Evolutionary conservation across 352 stramenopile species (phyloP).

Genomic region (Globisporangium acanthophoron): DNA sequence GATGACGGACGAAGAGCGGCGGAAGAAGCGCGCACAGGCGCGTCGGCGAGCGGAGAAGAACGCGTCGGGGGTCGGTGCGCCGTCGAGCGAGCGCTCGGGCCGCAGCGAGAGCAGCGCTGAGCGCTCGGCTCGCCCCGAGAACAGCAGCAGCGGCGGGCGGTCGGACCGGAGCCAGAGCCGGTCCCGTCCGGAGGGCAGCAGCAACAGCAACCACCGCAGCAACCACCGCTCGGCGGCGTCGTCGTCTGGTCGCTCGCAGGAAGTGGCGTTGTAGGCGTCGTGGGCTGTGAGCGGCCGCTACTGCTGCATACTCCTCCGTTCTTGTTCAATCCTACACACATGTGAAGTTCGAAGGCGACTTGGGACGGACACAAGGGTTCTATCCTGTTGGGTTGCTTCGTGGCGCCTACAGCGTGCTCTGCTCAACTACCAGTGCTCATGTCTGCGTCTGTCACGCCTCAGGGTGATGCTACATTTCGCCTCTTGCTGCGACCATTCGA

Average conservation of each 20-base stretch:
- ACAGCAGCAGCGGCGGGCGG: constrained; percentile 3
- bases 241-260: constrained; percentile 21
- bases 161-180: constrained; percentile 11
- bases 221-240: constrained; percentile 23
- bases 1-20: constrained; percentile 76
- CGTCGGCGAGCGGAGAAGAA: constrained; percentile 63
- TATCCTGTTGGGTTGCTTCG: no score
- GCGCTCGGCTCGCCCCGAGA: constrained; percentile 8
- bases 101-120: constrained; percentile 10
- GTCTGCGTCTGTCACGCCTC: no score
- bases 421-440: no score
- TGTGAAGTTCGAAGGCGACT: no score
- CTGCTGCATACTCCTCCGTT: neutral
- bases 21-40: constrained; percentile 59
- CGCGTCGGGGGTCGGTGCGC: constrained; percentile 17
- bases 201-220: constrained; percentile 13
- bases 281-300: neutral
- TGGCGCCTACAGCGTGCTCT: no score
- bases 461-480: no score
- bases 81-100: constrained; percentile 4
- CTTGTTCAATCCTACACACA: neutral
- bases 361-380: no score
- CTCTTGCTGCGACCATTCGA: no score
- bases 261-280: constrained; percentile 19
- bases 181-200: constrained; percentile 22